phyloP scores from a whole-genome alignment of 306 rosid species.

The Corylus avellana region DNA sequence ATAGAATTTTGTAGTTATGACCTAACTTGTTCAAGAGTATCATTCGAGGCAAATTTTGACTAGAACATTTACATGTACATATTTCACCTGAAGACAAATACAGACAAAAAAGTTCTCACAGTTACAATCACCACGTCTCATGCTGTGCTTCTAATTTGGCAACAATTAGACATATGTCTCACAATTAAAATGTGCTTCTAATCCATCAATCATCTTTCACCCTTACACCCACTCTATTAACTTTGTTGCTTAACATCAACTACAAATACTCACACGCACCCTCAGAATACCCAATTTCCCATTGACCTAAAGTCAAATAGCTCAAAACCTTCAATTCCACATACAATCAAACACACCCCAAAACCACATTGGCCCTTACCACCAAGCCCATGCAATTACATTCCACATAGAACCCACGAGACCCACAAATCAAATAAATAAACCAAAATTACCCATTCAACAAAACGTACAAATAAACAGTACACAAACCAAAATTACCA shows the following conservation, averaged over 20 bases:
- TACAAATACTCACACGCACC: neutral
- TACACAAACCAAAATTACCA: too few relatives aligned
- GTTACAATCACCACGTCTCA: too few relatives aligned
- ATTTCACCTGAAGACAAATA: neutral
- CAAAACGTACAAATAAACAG: neutral
- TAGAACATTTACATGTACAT: neutral
- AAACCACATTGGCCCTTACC: neutral
- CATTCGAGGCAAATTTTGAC: neutral
- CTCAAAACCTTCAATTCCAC: slow-evolving; percentile 24
- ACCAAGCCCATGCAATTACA: neutral
- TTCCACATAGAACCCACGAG: neutral
- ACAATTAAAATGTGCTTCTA: neutral
- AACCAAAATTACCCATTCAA: neutral
- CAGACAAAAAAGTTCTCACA: neutral
- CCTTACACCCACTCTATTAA: neutral
- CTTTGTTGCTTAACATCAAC: neutral
- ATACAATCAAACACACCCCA: neutral
- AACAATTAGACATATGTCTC: neutral
- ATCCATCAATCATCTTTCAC: neutral
- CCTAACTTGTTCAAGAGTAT: neutral
- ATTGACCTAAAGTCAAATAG: neutral
- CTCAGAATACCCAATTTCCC: neutral
- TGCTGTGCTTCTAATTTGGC: neutral
- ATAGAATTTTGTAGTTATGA: neutral
- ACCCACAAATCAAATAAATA: neutral